Conservation (phyloP, 164 flowering plant genomes). For the Magnolia officinalis region DNA sequence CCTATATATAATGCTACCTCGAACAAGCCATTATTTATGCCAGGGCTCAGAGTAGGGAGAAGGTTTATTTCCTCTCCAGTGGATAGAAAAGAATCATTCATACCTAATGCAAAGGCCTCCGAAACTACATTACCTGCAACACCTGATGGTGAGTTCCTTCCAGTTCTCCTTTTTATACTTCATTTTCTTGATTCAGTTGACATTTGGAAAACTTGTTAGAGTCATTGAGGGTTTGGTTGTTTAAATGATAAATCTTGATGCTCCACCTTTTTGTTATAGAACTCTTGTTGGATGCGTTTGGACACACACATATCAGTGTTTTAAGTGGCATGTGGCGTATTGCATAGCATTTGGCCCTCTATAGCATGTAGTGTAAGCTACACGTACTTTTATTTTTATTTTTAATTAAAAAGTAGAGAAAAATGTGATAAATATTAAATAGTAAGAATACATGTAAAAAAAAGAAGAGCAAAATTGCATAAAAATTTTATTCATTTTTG, state of each 20-base stretch:
- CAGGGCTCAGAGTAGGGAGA: slow-evolving; percentile 22
- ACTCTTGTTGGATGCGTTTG: background rate
- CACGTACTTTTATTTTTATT: no score
- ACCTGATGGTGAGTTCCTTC: slow-evolving; percentile 40
- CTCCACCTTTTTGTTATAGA: background rate
- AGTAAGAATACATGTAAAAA: no score
- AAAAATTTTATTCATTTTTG: no score
- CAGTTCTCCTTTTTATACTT: no score
- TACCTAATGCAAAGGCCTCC: slow-evolving; percentile 39
- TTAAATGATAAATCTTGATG: background rate
- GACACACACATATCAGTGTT: no score
- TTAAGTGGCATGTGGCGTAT: no score
- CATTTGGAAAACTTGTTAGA: background rate
- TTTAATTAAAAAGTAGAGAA: no score
- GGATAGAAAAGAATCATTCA: slow-evolving; percentile 15
- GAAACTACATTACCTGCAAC: slow-evolving; percentile 31
- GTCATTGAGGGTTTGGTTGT: background rate
- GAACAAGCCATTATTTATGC: slow-evolving; percentile 15
- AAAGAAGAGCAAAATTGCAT: no score
- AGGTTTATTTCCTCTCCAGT: slow-evolving; percentile 26
- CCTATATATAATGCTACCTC: slow-evolving; percentile 12
- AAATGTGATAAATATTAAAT: no score
- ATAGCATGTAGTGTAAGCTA: no score
- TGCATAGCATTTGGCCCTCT: no score
- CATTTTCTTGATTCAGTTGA: background rate